Conservation (phyloP, 169 alveolate genomes). For the Blepharisma undulans region DNA sequence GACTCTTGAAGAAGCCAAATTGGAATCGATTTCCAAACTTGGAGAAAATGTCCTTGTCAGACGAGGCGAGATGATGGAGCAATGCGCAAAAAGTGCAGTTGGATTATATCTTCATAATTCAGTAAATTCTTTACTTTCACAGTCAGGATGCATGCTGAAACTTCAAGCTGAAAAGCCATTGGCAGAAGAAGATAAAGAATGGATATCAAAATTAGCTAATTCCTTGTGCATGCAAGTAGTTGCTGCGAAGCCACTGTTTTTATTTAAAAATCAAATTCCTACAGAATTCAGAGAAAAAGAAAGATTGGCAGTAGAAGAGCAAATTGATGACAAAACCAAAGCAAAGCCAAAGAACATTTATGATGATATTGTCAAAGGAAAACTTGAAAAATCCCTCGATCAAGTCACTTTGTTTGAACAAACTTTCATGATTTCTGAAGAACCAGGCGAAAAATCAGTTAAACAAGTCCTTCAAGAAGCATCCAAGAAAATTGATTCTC, state of each 20-base stretch:
- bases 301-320: conserved; percentile 15
- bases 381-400: conserved; percentile 15
- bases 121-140: not conserved
- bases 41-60: conserved; percentile 14
- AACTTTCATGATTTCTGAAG: conserved; percentile 33
- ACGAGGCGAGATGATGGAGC: conserved; percentile 3
- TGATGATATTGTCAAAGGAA: conserved; percentile 5
- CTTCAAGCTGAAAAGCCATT: not conserved
- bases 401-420: conserved; percentile 1
- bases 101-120: conserved; percentile 28
- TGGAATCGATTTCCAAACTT: conserved; percentile 7
- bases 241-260: conserved; percentile 31
- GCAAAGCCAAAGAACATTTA: not conserved
- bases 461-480: not conserved
- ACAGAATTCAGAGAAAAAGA: not conserved
- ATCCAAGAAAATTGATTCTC: not conserved
- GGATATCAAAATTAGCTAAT: not conserved
- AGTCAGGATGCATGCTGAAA: conserved; percentile 10
- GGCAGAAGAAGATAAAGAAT: not conserved
- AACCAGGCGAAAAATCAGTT: not conserved
- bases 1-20: not conserved
- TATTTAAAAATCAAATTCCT: not conserved
- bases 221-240: conserved; percentile 23
- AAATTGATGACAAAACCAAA: conserved; percentile 19
- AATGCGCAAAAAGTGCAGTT: not conserved